A percentile compares a stretch with the other conserved stretches of the same genome.
Conservation (phyloP, 1,284 basidiomycete genomes). For the Singerocomus rubriflavus region DNA sequence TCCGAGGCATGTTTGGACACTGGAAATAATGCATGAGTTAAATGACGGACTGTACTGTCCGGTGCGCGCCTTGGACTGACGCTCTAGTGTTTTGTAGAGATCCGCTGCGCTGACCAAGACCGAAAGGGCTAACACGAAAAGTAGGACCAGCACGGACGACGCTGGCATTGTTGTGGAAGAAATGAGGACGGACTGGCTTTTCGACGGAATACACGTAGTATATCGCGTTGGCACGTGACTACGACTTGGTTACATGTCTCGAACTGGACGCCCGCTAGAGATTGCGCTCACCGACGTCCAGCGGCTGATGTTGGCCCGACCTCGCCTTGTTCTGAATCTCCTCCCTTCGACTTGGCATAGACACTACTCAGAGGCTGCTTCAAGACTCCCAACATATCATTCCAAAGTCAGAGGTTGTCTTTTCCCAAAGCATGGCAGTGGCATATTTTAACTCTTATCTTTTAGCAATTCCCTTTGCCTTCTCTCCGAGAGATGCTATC, state of each 20-base stretch:
- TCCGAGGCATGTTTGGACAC: constrained; percentile 80
- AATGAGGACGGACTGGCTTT: not conserved
- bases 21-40: constrained; percentile 35
- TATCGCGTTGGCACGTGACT: constrained; percentile 28
- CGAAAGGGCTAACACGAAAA: constrained; percentile 44
- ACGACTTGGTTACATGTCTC: not conserved
- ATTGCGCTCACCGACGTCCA: not conserved
- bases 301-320: constrained; percentile 21
- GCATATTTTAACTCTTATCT: constrained; percentile 12
- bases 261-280: too few relatives aligned
- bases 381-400: constrained; percentile 27
- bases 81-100: constrained; percentile 72
- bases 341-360: constrained; percentile 5
- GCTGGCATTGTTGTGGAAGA: constrained; percentile 21
- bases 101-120: constrained; percentile 59
- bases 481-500: constrained; percentile 34
- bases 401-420: constrained; percentile 44
- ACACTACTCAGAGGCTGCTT: constrained; percentile 19
- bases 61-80: constrained; percentile 49
- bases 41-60: constrained; percentile 25
- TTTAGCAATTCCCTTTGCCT: constrained; percentile 40
- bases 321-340: constrained; percentile 3
- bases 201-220: too few relatives aligned
- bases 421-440: not conserved
- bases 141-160: constrained; percentile 34